Conservation (phyloP, 2,329 filamentous ascomycete species). For the Nemania bipapillata region DNA sequence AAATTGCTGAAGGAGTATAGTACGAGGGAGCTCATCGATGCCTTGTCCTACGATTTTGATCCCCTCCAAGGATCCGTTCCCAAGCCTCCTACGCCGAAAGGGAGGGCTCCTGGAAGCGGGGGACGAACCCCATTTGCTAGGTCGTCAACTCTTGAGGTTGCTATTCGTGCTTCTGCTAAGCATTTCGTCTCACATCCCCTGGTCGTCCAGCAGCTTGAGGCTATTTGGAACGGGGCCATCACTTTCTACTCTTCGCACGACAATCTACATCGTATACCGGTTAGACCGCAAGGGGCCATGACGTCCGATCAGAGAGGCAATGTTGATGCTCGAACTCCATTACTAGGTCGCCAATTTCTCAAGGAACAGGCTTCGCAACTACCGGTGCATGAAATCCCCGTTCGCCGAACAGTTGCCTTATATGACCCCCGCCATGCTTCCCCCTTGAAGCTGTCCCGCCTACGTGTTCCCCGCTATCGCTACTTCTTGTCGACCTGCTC, state of each 20-base stretch:
- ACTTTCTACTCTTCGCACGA: slow-evolving; percentile 93
- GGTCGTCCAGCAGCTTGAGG: slow-evolving; percentile 93
- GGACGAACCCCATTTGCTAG: slow-evolving; percentile 71
- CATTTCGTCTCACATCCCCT: slow-evolving; percentile 90
- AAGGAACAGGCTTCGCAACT: slow-evolving; percentile 50
- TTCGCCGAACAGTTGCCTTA: slow-evolving; percentile 80
- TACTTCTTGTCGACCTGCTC: slow-evolving; percentile 90
- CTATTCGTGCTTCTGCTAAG: slow-evolving; percentile 91
- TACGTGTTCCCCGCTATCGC: slow-evolving; percentile 90
- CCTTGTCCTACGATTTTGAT: slow-evolving; percentile 93
- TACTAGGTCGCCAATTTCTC: slow-evolving; percentile 57
- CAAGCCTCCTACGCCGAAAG: slow-evolving; percentile 54
- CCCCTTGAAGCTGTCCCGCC: slow-evolving; percentile 86
- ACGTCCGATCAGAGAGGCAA: slow-evolving; percentile 51
- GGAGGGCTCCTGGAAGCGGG: slow-evolving; percentile 52
- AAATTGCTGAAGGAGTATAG: slow-evolving; percentile 89
- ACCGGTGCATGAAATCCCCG: slow-evolving; percentile 55
- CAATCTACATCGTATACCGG: slow-evolving; percentile 75
- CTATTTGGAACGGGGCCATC: slow-evolving; percentile 95
- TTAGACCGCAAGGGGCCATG: slow-evolving; percentile 43
- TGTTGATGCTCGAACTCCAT: slow-evolving; percentile 62
- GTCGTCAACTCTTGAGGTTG: slow-evolving; percentile 90
- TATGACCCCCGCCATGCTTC: slow-evolving; percentile 93
- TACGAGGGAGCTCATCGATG: slow-evolving; percentile 90
- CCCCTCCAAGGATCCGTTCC: slow-evolving; percentile 82